Base-by-base conservation (phyloP, 1,139 yeast species). In the Pichia sp. region DNA sequence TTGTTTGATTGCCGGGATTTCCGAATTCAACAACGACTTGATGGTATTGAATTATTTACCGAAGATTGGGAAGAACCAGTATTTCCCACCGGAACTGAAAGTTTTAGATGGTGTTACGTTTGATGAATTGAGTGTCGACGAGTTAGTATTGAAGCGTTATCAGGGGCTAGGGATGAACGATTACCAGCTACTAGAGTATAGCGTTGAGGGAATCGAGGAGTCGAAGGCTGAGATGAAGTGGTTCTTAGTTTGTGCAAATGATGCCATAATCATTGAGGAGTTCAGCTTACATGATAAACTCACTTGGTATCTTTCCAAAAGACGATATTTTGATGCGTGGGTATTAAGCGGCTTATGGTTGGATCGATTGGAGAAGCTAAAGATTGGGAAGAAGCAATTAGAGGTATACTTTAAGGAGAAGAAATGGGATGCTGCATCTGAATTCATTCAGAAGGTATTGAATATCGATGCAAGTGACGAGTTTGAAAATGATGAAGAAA, bases 41-140 rank as follows among this genome's bases (percentile, higher is more conserved):
- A 72, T 87, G 69, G 72, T 87, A 3, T 71, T 88, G 45, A 80
- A 86, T 1, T 84, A 80, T 63, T 71, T 74, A 44, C 78, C 80
- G 6, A 81, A 81, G 4, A 47, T 51, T 10, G 56, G 55, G 20
- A 51, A 48, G 40, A 46, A 47, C 2, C 20, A 49, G 16, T 55
- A 44, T n/a, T 49, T 50, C 8, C 73, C 81, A 5, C 97, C 98
- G 0, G 97, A 91, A 60, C 70, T 93, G 33, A 80, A 85, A 59
- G 74, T 92, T 6, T 72, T 89, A 24, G 85, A 86, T 64, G 75
- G 85, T 4, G 66, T 75, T 1, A 80, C 83, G 9, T 91, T 95
- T 6, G 87, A 82, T 56, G 95, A 89, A 54, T 77, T 81, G n/a
- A 85, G 87, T 57, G 92, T 86, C 43, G 97, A 93, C 69, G 96